phyloP scores from a whole-genome alignment of 1,139 yeast genomes.

The Scheffersomyces lignicola region DNA sequence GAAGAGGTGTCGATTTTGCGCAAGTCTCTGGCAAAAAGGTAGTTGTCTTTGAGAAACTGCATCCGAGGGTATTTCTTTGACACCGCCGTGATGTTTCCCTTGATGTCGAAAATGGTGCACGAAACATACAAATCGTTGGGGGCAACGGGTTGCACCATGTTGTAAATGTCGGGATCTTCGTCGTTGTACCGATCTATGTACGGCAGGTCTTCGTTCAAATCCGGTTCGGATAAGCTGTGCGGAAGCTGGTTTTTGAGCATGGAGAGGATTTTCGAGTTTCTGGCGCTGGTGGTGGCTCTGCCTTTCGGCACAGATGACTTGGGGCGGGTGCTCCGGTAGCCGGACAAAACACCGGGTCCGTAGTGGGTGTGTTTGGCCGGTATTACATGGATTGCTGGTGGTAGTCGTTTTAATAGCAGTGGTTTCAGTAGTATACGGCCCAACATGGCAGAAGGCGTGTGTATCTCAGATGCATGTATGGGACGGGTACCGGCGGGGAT shows the following conservation, averaged over 20 bases:
- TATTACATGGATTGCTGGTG: too few species aligned
- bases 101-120: conserved; percentile 70
- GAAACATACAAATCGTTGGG: conserved; percentile 61
- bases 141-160: conserved; percentile 49
- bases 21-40: conserved; percentile 77
- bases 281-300: background rate
- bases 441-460: too few species aligned
- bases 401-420: too few species aligned
- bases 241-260: background rate
- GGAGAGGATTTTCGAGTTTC: background rate
- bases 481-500: too few species aligned
- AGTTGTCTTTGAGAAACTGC: conserved; percentile 71
- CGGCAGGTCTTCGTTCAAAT: background rate
- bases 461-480: too few species aligned
- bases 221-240: background rate
- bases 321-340: too few species aligned
- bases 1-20: conserved; percentile 87
- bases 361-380: too few species aligned
- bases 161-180: conserved; percentile 1
- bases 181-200: background rate
- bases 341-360: too few species aligned
- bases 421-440: too few species aligned
- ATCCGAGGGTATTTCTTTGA: conserved; percentile 78
- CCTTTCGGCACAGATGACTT: too few species aligned
- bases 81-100: conserved; percentile 73